phyloP scores from a whole-genome alignment of 352 stramenopile genomes.

The Bremia lactucae region DNA sequence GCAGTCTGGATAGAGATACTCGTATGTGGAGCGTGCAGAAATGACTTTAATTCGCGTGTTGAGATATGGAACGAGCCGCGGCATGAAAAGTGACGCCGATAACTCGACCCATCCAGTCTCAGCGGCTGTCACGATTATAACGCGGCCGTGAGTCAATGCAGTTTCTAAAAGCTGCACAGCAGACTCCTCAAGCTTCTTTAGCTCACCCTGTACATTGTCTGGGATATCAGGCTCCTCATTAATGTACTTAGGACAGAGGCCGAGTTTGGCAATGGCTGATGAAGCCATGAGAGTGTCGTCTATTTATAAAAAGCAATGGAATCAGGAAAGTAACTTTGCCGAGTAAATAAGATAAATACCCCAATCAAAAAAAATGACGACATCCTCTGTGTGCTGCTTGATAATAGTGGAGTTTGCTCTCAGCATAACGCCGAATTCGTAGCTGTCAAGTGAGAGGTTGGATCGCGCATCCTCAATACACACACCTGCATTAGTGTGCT shows the following conservation, averaged over 20 bases:
- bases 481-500: conserved; percentile 36
- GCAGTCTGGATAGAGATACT: conserved; percentile 80
- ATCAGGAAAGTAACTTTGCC: conserved; percentile 8
- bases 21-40: conserved; percentile 85
- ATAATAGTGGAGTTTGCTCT: conserved; percentile 13
- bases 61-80: conserved; percentile 64
- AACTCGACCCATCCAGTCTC: conserved; percentile 87
- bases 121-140: conserved; percentile 85
- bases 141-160: conserved; percentile 58
- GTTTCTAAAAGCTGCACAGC: conserved; percentile 68
- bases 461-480: conserved; percentile 50
- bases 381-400: conserved; percentile 41
- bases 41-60: conserved; percentile 79
- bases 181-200: conserved; percentile 63
- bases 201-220: conserved; percentile 51
- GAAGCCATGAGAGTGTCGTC: conserved; percentile 79
- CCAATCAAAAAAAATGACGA: conserved; percentile 83
- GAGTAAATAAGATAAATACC: conserved; percentile 29
- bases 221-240: conserved; percentile 76
- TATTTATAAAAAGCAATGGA: conserved; percentile 10
- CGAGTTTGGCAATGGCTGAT: conserved; percentile 67
- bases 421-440: conserved; percentile 31
- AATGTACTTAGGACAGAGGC: conserved; percentile 76
- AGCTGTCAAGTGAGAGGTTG: conserved; percentile 43
- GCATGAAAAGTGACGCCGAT: conserved; percentile 82